A percentile compares a stretch with the other conserved stretches of the same genome.
Conservation (phyloP, 495 filamentous ascomycete species). For the Aspergillus nidulans region DNA sequence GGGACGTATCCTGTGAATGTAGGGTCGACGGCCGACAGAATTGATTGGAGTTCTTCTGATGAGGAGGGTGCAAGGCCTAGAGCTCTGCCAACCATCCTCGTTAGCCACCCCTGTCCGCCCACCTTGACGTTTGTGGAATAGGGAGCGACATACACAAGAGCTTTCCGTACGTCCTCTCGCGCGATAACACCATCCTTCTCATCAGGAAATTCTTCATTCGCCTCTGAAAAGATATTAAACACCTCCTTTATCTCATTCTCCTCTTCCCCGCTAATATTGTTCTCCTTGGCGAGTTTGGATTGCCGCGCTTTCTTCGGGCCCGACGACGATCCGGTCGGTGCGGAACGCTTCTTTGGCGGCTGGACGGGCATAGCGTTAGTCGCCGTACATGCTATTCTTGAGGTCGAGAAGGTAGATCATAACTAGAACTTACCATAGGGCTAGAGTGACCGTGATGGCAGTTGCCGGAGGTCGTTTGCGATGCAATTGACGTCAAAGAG, state of each 20-base stretch:
- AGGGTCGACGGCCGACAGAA: constrained; percentile 76
- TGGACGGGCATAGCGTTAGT: constrained; percentile 13
- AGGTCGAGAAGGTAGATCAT: not conserved
- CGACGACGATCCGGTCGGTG: constrained; percentile 24
- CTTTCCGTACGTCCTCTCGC: constrained; percentile 73
- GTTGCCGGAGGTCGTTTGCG: not conserved
- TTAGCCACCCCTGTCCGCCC: too few relatives aligned
- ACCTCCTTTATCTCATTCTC: constrained; percentile 89
- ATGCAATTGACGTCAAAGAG: constrained; percentile 6
- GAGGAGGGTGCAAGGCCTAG: constrained; percentile 64
- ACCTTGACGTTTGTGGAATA: too few relatives aligned
- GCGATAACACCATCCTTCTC: constrained; percentile 71
- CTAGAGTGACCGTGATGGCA: not conserved
- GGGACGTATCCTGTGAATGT: constrained; percentile 69
- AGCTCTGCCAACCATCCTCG: too few relatives aligned
- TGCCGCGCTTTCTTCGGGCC: constrained; percentile 48
- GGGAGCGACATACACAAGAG: constrained; percentile 61
- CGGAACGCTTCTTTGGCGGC: constrained; percentile 41
- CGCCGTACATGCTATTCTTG: not conserved
- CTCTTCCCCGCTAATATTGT: constrained; percentile 76
- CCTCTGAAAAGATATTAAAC: constrained; percentile 68
- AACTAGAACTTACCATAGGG: constrained; percentile 5
- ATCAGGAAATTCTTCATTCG: constrained; percentile 54
- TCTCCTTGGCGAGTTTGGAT: constrained; percentile 84
- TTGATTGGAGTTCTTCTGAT: constrained; percentile 63